These are phyloP conservation scores for Lonicera japonica DNA, from an alignment of 129 eudicot genomes.

Conservation along the genomic window DNA sequence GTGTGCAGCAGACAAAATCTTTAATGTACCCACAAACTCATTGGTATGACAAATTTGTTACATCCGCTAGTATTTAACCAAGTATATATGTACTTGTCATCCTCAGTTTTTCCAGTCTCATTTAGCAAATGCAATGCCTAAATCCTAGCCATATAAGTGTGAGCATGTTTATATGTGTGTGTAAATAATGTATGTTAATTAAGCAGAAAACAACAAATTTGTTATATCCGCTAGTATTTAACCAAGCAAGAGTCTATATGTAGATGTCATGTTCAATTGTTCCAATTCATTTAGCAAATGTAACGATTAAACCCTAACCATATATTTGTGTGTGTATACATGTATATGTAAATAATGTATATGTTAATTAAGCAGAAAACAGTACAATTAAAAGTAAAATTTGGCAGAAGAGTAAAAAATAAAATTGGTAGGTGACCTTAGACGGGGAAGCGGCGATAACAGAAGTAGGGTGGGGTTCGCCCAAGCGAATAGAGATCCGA, in stretches of 20 bases:
- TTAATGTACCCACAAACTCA: too few species aligned
- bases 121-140: neutral
- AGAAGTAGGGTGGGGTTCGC: slow-evolving; percentile 74
- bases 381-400: neutral
- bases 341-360: neutral
- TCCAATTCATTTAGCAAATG: neutral
- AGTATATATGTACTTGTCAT: too few species aligned
- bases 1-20: too few species aligned
- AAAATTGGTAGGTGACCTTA: slow-evolving; percentile 34
- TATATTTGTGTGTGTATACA: neutral
- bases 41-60: too few species aligned
- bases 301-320: slow-evolving; percentile 5
- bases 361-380: too few species aligned
- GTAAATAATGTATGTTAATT: neutral
- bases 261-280: too few species aligned
- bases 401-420: neutral
- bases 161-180: neutral
- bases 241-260: too few species aligned
- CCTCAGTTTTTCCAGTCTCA: too few species aligned
- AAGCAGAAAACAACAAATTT: too few species aligned
- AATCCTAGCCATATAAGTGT: neutral
- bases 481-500: slow-evolving; percentile 66
- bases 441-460: slow-evolving; percentile 84
- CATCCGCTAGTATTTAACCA: too few species aligned
- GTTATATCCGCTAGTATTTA: too few species aligned